phyloP scores from a whole-genome alignment of 1,139 yeast species.

The Taphrina wiesneri region DNA sequence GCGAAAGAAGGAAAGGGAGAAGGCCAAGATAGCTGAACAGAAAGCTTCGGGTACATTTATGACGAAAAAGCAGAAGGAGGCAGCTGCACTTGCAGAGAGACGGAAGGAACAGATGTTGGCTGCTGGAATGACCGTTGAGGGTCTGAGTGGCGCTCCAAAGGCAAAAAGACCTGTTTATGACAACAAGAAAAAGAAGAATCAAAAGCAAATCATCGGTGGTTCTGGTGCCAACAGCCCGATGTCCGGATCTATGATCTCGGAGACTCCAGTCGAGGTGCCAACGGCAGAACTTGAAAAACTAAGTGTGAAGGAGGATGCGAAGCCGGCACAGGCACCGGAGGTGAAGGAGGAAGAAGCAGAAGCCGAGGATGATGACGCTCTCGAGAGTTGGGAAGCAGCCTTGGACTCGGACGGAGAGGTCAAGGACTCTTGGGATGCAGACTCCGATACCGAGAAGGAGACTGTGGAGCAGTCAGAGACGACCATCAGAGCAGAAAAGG shows the following conservation, averaged over 20 bases:
- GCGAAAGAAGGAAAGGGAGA: constrained; percentile 70
- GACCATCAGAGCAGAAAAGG: not conserved
- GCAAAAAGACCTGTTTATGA: constrained; percentile 66
- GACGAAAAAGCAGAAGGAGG: constrained; percentile 94
- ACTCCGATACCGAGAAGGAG: constrained; percentile 43
- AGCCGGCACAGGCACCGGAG: constrained; percentile 7
- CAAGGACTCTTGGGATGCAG: constrained; percentile 44
- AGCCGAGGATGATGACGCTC: constrained; percentile 43
- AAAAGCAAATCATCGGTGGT: constrained; percentile 47
- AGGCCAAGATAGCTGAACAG: constrained; percentile 81
- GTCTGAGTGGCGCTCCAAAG: constrained; percentile 51
- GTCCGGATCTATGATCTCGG: not conserved
- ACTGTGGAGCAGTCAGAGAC: constrained; percentile 35
- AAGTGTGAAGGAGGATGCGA: constrained; percentile 27
- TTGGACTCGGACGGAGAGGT: constrained; percentile 49
- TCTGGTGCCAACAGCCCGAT: constrained; percentile 8
- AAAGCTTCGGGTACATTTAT: constrained; percentile 82
- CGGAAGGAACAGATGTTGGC: constrained; percentile 84
- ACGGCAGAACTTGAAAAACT: constrained; percentile 21
- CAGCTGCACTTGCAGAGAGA: constrained; percentile 78
- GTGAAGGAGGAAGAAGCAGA: constrained; percentile 34
- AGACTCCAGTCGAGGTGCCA: constrained; percentile 1
- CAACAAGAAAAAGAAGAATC: constrained; percentile 63
- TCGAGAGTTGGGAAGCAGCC: constrained; percentile 44
- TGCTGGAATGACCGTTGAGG: constrained; percentile 74